Evolutionary conservation across 75 land plant genomes (phyloP), one percentile per base, ranked within the genome.

Genomic region (Sequoiadendron giganteum): DNA sequence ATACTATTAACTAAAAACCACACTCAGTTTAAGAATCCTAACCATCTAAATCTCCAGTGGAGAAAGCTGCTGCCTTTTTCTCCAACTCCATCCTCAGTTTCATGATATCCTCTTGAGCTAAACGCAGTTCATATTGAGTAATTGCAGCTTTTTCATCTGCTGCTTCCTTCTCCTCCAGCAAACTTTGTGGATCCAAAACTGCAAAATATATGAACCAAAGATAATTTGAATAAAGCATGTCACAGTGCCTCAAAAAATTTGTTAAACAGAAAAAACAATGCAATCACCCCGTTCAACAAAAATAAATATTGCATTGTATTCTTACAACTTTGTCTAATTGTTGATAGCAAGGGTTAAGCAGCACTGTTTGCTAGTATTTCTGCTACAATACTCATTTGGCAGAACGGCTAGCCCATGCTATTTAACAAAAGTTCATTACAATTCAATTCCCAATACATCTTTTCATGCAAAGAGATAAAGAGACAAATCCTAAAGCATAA

Each of bases 91-190:
- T 72, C 87, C 93, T 96, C 28, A 98, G 87, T 75, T 89, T 95
- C 61, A 86, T 89, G n/a, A 96, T 72, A 88, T 98, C 99, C 68
- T 98, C 99, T 76, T 94, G 95, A 14, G 98, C 96, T 79, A 98
- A 89, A 10, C 99, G 95, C 68, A 98, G 93, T 79, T 98, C 99
- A 95, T 98, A 98, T 88, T 96, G 96, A 79, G 85, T 91, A 28
- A 96, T 87, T 25, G 99, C 97, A 81, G 94, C 94, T 90, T 93
- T 96, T 84, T 96, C 97, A 89, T 91, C 93, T 68, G 91, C 47
- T 87, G 93, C 83, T 85, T 92, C 92, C 87, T 95, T 95, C 89
- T 95, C 99, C 88, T 96, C 98, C 52, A 94, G 92, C 88, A 98
- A 89, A 90, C 91, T 94, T 78, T 95, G 95, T 61, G 98, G 94